Base-by-base conservation (phyloP, 2,329 filamentous ascomycete species). In the Botrytis porri region DNA sequence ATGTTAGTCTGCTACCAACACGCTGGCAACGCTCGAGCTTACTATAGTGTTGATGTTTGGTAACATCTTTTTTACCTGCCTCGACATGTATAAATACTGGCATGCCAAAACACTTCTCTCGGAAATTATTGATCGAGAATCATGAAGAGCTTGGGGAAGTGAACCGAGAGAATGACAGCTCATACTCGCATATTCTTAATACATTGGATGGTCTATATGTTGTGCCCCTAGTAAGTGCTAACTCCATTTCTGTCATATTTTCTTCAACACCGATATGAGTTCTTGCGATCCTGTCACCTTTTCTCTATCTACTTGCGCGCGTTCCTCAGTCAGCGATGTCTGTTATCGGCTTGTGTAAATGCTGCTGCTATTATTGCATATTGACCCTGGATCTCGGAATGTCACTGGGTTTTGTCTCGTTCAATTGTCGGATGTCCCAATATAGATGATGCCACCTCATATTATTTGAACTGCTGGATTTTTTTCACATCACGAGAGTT, bases 141-240 rank as follows among this genome's bases (percentile, higher is more conserved):
- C 20, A 25, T 65, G 41, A 57, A 67, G 35, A 67, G 41, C n/a
- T 22, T 57, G 35, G 35, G 64, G 64, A 32, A 20, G 35, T 29
- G 35, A 37, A 67, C 16, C 48, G 64, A 54, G 64, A 39, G 4
- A 48, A 67, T 67, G 48, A 67, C 64, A 67, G 48, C 48, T 67
- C 48, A 57, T 32, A 67, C 64, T 67, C 48, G 48, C 48, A 67
- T 67, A 41, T 67, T 48, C n/a, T 57, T 16, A 22, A 29, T 14
- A 22, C 64, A 57, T 54, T 67, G 16, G 62, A 67, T 54, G 39
- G 29, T 41, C 8, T 35, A 57, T 32, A 67, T 67, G 25, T 48
- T 10, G 35, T 67, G 35, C 48, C 14, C 65, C 48, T 57, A 41
- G 18, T 57, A 29, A 54, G 48, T 57, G 20, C n/a, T n/a, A 32